A percentile compares a stretch with the other conserved stretches of the same genome.
Conservation (phyloP, 306 rosid genomes). For the Hippophae gyantsensis region DNA sequence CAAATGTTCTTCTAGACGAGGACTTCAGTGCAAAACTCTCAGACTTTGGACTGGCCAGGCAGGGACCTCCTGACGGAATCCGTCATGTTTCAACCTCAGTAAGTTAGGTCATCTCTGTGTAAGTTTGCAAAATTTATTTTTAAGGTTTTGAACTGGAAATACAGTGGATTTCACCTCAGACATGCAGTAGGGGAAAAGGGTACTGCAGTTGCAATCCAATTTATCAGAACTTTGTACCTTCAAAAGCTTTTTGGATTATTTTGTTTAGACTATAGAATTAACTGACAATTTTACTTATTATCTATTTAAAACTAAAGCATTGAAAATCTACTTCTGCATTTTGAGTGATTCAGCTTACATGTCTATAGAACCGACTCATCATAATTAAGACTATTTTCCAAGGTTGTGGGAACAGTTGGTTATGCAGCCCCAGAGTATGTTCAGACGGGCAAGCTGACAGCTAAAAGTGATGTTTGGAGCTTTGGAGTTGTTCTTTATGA, state of each 20-base stretch:
- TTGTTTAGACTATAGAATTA: not conserved
- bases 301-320: not conserved
- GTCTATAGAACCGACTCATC: conserved; percentile 14
- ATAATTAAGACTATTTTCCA: conserved; percentile 14
- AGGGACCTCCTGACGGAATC: conserved; percentile 79
- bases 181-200: not conserved
- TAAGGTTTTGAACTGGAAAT: not conserved
- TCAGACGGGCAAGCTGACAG: conserved; percentile 79
- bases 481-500: conserved; percentile 90
- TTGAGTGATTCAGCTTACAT: conserved; percentile 7
- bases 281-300: not conserved
- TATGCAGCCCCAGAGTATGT: conserved; percentile 98
- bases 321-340: not conserved
- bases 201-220: not conserved
- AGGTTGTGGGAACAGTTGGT: conserved; percentile 96
- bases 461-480: conserved; percentile 96
- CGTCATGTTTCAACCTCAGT: conserved; percentile 86
- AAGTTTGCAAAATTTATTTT: not conserved
- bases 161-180: not conserved
- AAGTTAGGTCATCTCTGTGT: conserved; percentile 21
- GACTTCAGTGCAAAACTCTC: conserved; percentile 94
- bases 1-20: conserved; percentile 80
- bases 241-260: not conserved
- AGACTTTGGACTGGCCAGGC: conserved; percentile 97
- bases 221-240: not conserved